Conservation (phyloP, 345 rosid genomes). For the Hibiscus trionum region DNA sequence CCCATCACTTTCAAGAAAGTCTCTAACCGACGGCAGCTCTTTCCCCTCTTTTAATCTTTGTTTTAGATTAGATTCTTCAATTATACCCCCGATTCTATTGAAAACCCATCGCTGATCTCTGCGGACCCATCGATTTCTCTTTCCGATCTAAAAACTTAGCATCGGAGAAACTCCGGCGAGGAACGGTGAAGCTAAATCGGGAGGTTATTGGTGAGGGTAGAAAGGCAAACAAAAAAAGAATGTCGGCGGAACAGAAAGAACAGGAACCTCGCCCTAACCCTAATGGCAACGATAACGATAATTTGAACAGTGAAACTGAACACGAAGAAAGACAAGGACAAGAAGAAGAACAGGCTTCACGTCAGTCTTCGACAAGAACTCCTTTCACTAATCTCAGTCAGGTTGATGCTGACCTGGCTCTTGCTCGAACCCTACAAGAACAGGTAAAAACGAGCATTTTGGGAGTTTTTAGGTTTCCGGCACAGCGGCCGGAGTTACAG, state of each 20-base stretch:
- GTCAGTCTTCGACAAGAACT: constrained; percentile 45
- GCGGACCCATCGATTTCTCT: not conserved
- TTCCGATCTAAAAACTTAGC: not conserved
- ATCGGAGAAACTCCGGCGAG: constrained; percentile 18
- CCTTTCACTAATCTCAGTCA: constrained; percentile 76
- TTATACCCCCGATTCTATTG: constrained; percentile 7
- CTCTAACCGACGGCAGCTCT: not conserved
- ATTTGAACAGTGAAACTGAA: constrained; percentile 11
- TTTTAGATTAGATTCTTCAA: constrained; percentile 6
- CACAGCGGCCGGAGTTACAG: too few relatives aligned
- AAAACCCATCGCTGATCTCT: not conserved
- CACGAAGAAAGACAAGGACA: constrained; percentile 20
- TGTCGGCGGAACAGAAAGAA: constrained; percentile 17
- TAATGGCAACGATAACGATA: constrained; percentile 13
- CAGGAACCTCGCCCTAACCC: constrained; percentile 24
- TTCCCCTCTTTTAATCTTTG: not conserved
- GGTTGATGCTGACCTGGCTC: constrained; percentile 55
- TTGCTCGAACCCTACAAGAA: constrained; percentile 85
- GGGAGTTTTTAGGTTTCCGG: too few relatives aligned
- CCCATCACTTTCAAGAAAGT: not conserved
- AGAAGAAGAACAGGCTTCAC: constrained; percentile 19
- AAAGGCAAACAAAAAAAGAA: constrained; percentile 11
- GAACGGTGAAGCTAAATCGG: constrained; percentile 12
- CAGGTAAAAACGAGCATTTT: constrained; percentile 36
- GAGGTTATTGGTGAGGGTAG: not conserved